Percentiles rank a stretch among this genome's conserved stretches.
phyloP scores from a whole-genome alignment of 1,139 yeast genomes.

The Spencermartinsiella ligniputridi region DNA sequence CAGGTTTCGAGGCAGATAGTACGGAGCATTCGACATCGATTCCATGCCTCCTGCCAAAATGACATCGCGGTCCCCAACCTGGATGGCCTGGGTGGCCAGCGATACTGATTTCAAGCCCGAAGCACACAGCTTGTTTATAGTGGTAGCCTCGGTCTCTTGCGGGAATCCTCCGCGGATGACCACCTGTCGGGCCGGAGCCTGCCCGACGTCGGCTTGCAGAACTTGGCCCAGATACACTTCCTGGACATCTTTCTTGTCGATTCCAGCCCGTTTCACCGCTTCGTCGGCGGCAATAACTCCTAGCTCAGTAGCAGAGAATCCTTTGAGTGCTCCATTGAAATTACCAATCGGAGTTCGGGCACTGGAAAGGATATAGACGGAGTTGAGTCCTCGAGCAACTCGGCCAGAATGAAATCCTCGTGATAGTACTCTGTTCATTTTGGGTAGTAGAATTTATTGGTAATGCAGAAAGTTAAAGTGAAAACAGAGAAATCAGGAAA shows the following conservation, averaged over 20 bases:
- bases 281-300: conserved; percentile 55
- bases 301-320: conserved; percentile 49
- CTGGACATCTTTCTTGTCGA: conserved; percentile 47
- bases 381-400: conserved; percentile 15
- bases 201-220: conserved; percentile 56
- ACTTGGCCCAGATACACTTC: conserved; percentile 57
- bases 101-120: conserved; percentile 56
- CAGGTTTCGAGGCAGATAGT: conserved; percentile 39
- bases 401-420: conserved; percentile 6
- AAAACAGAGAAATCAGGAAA: no score
- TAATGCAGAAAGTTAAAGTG: not conserved
- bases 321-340: conserved; percentile 51
- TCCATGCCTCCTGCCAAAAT: conserved; percentile 63
- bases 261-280: conserved; percentile 51
- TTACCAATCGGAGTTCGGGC: conserved; percentile 60
- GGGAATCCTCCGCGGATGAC: conserved; percentile 57
- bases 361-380: conserved; percentile 50
- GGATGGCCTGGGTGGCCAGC: conserved; percentile 52
- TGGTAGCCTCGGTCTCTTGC: conserved; percentile 49
- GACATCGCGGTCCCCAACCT: conserved; percentile 50
- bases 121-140: conserved; percentile 60
- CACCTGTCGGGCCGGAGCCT: conserved; percentile 63
- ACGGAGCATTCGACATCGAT: conserved; percentile 59
- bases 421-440: conserved; percentile 1
- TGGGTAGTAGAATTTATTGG: not conserved